Percentiles rank a stretch among this genome's conserved stretches.
Conservation (phyloP, 192 early-diverging fungal genomes). For the Coemansia reversa region DNA sequence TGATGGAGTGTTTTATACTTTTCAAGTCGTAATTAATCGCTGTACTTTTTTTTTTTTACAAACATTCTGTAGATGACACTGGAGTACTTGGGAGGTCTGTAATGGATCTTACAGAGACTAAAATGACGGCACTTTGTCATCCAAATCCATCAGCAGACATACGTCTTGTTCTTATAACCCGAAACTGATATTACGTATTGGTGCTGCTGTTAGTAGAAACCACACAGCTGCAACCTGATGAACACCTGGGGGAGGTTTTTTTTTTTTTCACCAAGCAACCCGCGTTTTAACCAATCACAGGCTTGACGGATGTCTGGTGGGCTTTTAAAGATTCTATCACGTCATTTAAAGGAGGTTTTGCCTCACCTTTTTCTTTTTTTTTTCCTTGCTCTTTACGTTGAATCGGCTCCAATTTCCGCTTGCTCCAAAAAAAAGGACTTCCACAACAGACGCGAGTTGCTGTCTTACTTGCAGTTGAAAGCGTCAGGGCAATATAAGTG, state of each 20-base stretch:
- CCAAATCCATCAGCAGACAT: slow-evolving; percentile 37
- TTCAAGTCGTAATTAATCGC: not conserved
- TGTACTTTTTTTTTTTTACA: not conserved
- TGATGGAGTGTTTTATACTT: not conserved
- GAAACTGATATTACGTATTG: slow-evolving; percentile 21
- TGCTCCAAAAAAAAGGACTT: not conserved
- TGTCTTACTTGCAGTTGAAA: not conserved
- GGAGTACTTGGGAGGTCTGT: slow-evolving; percentile 47
- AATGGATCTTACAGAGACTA: slow-evolving; percentile 35
- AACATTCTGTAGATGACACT: slow-evolving; percentile 29
- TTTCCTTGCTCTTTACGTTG: not conserved
- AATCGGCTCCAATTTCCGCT: not conserved
- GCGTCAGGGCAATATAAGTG: not conserved
- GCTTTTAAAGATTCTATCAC: not conserved
- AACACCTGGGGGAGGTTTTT: not conserved
- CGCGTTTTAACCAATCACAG: not conserved
- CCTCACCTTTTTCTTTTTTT: not conserved
- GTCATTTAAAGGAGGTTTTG: not conserved
- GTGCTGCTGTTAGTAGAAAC: not conserved
- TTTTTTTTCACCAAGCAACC: too few species aligned
- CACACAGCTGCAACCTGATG: not conserved
- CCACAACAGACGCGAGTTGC: not conserved
- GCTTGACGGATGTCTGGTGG: not conserved
- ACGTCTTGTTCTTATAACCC: slow-evolving; percentile 42
- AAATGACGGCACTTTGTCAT: slow-evolving; percentile 36